phyloP scores from a whole-genome alignment of 495 filamentous ascomycete genomes.

The Daldinia concentrica region DNA sequence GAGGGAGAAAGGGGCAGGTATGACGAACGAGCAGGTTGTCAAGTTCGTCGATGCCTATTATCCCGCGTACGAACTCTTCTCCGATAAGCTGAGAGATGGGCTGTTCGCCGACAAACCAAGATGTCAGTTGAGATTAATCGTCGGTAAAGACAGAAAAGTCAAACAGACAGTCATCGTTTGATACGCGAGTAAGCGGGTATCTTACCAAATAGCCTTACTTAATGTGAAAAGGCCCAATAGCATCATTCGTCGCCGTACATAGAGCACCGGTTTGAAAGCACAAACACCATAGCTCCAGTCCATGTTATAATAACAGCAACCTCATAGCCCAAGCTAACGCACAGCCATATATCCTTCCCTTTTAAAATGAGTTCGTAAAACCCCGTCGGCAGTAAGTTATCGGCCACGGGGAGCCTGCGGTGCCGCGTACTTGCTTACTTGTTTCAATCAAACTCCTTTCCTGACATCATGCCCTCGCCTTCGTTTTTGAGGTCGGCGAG shows the following conservation, averaged over 20 bases:
- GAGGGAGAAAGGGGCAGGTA: slow-evolving; percentile 68
- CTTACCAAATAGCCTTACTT: slow-evolving; percentile 36
- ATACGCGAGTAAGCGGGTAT: slow-evolving; percentile 39
- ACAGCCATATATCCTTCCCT: slow-evolving; percentile 9
- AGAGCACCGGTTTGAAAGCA: slow-evolving; percentile 11
- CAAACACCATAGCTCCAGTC: slow-evolving; percentile 14
- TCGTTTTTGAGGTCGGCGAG: slow-evolving; percentile 63
- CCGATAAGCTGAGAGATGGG: slow-evolving; percentile 71
- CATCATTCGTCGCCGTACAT: slow-evolving; percentile 12
- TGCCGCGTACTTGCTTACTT: slow-evolving; percentile 9
- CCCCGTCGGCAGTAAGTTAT: background rate
- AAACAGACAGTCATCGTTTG: slow-evolving; percentile 65
- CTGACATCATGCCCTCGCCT: slow-evolving; percentile 65
- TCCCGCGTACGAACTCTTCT: slow-evolving; percentile 76
- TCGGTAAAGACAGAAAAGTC: slow-evolving; percentile 73
- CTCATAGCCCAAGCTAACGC: slow-evolving; percentile 10
- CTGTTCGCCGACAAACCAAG: slow-evolving; percentile 63
- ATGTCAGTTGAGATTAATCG: slow-evolving; percentile 74
- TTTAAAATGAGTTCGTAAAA: slow-evolving; percentile 19
- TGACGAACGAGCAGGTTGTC: slow-evolving; percentile 69
- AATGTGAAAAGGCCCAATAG: slow-evolving; percentile 6
- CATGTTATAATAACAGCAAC: slow-evolving; percentile 28
- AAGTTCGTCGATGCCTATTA: slow-evolving; percentile 67
- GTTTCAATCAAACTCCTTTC: slow-evolving; percentile 56
- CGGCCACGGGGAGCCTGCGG: slow-evolving; percentile 2